phyloP scores from a whole-genome alignment of 208 protist genomes.

The Crithidia mellificae region DNA sequence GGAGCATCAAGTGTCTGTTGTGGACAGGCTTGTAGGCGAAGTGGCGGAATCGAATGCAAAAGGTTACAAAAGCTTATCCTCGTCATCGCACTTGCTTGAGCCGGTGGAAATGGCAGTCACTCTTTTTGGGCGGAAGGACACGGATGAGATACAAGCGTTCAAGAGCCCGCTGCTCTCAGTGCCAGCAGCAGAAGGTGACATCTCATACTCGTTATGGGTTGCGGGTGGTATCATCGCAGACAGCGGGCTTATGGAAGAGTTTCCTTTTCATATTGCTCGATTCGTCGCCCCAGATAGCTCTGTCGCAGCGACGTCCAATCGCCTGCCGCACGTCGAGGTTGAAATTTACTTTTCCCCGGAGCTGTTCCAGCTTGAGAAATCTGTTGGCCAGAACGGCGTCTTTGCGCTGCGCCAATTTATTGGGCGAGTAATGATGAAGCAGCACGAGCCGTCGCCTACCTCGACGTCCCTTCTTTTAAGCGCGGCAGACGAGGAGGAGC shows the following conservation, averaged over 20 bases:
- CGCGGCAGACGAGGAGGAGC: constrained; percentile 34
- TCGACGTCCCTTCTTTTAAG: constrained; percentile 68
- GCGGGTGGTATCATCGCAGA: constrained; percentile 69
- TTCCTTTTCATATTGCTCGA: constrained; percentile 83
- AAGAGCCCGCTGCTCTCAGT: constrained; percentile 51
- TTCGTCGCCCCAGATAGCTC: constrained; percentile 38
- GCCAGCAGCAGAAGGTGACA: constrained; percentile 60
- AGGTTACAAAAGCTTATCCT: constrained; percentile 81
- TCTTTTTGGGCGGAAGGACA: constrained; percentile 63
- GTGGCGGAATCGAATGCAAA: constrained; percentile 61
- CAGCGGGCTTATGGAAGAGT: constrained; percentile 58
- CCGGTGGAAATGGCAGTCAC: constrained; percentile 62
- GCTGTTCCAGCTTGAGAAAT: constrained; percentile 66
- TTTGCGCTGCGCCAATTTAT: constrained; percentile 69
- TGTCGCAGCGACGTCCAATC: constrained; percentile 7
- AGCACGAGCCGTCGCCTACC: constrained; percentile 75
- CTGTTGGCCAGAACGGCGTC: constrained; percentile 64
- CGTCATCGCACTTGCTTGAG: constrained; percentile 78
- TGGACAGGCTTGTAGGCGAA: constrained; percentile 65
- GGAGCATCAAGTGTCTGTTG: constrained; percentile 49
- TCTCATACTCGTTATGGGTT: constrained; percentile 87
- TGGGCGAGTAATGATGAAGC: constrained; percentile 68
- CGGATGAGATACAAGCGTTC: constrained; percentile 63
- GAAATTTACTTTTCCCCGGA: constrained; percentile 89
- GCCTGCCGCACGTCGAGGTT: constrained; percentile 59